Evolutionary conservation across 163 green algal genomes (phyloP), one percentile per base, ranked within the genome.

Genomic region (Coccomyxa subellipsoidea): DNA sequence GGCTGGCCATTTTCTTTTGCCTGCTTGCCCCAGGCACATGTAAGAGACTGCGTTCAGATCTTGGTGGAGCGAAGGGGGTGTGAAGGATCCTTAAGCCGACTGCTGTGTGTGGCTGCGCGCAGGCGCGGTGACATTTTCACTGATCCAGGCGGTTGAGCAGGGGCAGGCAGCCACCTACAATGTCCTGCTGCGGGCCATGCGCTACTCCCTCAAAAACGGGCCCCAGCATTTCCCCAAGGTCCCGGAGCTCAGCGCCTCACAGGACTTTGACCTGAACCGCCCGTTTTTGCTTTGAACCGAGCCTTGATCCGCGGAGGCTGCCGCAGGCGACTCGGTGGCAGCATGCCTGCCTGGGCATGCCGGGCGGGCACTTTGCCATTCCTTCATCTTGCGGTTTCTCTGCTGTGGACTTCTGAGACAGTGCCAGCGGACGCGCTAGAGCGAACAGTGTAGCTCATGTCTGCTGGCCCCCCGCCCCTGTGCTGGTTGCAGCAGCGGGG

Each of bases 141-240:
- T 87, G 38, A 72, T 84, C 9, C 84, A 87, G 71, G 84, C 84
- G 18, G 80, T 84, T 31, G 66, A 84, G 69, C 84, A 83, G 40
- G 80, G 80, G 1, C 84, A 87, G 7, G 75, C 80, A 29, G 53
- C 12, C 27, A 84, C 84, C 8, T 84, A 83, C 66, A 82, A 82
- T 39, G 35, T 54, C 8, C 69, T 87, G 36, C 35, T 84, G 7
- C 73, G 84, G 27, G 84, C 84, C 34, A 80, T 87, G 37, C 76
- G 84, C 53, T 84, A 87, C 80, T 80, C 84, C 27, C 69, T 82
- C 2, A 84, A 84, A 34, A 87, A 87, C 47, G 84, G 84, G 9
- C 83, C 83, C 18, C 78, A 80, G 71, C 82, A 86, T 36, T 79
- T 84, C 54, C 36, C 34, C 6, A 54, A 82, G 34, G 31, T 39